Percentiles rank a stretch among this genome's conserved stretches.
These are phyloP conservation scores for Amesomyces nigricolor DNA, from an alignment of 2,329 filamentous ascomycete species.

Conservation along the genomic window DNA sequence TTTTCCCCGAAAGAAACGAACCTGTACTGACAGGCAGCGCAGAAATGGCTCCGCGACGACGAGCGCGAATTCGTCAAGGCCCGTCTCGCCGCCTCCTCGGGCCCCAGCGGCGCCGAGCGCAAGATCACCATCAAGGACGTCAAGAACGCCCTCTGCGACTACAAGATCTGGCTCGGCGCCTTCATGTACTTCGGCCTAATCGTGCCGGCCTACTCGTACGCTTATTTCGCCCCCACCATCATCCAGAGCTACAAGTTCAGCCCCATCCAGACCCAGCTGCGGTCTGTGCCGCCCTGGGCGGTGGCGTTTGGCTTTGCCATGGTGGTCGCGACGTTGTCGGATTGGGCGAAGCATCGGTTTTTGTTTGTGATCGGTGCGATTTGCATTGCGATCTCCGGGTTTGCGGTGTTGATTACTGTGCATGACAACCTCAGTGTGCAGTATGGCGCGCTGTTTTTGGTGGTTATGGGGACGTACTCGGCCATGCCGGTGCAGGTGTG, in stretches of 20 bases:
- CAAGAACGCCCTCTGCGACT: conserved; percentile 62
- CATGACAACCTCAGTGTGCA: conserved; percentile 62
- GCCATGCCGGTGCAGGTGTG: conserved; percentile 87
- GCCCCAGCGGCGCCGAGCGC: conserved; percentile 58
- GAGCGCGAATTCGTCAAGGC: conserved; percentile 62
- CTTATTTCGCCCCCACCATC: conserved; percentile 71
- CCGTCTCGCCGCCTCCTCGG: conserved; percentile 61
- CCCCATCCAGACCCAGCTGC: conserved; percentile 52
- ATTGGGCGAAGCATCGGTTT: conserved; percentile 67
- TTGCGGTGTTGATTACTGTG: conserved; percentile 66
- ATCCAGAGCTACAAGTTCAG: conserved; percentile 61
- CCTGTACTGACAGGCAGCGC: background rate
- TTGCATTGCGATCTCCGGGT: conserved; percentile 64
- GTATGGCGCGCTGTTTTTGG: conserved; percentile 76
- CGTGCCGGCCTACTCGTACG: conserved; percentile 71
- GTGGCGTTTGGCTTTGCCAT: conserved; percentile 76
- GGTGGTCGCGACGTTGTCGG: conserved; percentile 65
- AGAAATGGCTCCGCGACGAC: conserved; percentile 63
- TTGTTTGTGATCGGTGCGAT: conserved; percentile 66
- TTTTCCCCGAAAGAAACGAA: background rate
- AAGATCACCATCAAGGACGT: conserved; percentile 56
- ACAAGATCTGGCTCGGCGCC: conserved; percentile 66
- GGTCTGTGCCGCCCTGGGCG: conserved; percentile 54
- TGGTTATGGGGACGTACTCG: conserved; percentile 72
- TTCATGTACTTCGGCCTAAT: conserved; percentile 79